These are phyloP conservation scores for Clitocybe nebularis DNA, from an alignment of 1,284 basidiomycete species.

Conservation along the genomic window DNA sequence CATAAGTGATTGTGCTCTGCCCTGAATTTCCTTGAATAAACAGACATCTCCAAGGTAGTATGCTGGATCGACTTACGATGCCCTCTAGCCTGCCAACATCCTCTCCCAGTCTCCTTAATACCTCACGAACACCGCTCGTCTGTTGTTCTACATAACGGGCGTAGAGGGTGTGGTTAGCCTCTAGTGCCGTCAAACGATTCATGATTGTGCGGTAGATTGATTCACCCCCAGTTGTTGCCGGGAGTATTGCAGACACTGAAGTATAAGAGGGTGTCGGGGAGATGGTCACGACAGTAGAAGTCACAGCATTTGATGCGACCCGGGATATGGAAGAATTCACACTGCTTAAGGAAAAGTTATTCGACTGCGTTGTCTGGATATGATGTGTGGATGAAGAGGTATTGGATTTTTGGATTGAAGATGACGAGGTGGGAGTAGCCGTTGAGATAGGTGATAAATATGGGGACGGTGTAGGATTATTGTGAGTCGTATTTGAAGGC, in stretches of 20 bases:
- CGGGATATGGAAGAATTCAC: neutral
- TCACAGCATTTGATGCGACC: neutral
- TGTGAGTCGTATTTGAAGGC: neutral
- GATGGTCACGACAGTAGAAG: neutral
- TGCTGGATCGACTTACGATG: slow-evolving; percentile 48
- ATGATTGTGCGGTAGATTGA: slow-evolving; percentile 97
- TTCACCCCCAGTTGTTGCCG: slow-evolving; percentile 61
- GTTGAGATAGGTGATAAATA: neutral
- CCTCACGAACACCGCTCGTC: slow-evolving; percentile 71
- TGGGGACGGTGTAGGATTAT: neutral
- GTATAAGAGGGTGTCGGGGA: neutral
- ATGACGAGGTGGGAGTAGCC: neutral
- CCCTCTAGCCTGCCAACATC: slow-evolving; percentile 77
- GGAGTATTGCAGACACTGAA: neutral
- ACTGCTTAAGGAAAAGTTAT: neutral
- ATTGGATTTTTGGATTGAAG: neutral
- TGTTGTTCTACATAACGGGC: slow-evolving; percentile 91
- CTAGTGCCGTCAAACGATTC: slow-evolving; percentile 84
- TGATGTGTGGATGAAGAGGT: neutral
- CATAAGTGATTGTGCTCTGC: slow-evolving; percentile 61
- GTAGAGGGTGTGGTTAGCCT: slow-evolving; percentile 86
- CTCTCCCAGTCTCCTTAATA: slow-evolving; percentile 76
- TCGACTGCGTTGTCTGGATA: neutral
- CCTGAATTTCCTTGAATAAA: slow-evolving; percentile 34
- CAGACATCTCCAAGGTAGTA: neutral